Evolutionary conservation across 2,329 filamentous ascomycete genomes (phyloP).

Genomic region (Chaetothyriales sp.): DNA sequence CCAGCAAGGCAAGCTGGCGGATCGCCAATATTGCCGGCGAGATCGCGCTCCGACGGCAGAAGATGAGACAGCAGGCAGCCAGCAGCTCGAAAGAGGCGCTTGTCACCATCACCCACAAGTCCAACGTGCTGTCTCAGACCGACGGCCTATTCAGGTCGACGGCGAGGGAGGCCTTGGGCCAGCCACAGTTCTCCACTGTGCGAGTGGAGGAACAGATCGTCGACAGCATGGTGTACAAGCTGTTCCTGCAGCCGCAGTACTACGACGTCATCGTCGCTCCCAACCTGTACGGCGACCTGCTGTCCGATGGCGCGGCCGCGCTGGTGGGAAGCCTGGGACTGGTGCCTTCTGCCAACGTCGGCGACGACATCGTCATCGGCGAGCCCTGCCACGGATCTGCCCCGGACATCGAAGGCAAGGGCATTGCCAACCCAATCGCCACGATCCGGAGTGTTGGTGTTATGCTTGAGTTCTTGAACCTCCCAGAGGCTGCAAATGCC

Average conservation of each 20-base stretch:
- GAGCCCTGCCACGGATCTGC: constrained; percentile 96
- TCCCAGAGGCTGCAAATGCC: constrained; percentile 71
- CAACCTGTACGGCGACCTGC: constrained; percentile 93
- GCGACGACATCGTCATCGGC: constrained; percentile 85
- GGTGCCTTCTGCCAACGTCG: constrained; percentile 89
- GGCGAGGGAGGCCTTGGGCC: constrained; percentile 57
- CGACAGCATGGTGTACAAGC: constrained; percentile 98
- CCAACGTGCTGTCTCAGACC: constrained; percentile 90
- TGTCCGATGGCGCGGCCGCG: constrained; percentile 88
- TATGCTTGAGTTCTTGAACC: constrained; percentile 91
- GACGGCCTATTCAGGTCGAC: constrained; percentile 88
- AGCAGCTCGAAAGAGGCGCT: constrained; percentile 44
- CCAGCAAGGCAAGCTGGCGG: constrained; percentile 65
- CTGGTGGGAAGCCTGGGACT: constrained; percentile 84
- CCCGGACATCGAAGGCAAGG: constrained; percentile 84
- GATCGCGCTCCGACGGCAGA: constrained; percentile 76
- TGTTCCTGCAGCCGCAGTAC: constrained; percentile 85
- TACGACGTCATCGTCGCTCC: constrained; percentile 98
- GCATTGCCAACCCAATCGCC: constrained; percentile 91
- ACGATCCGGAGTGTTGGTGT: constrained; percentile 80
- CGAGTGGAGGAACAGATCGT: constrained; percentile 93
- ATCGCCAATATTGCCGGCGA: constrained; percentile 91
- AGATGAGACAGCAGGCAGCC: constrained; percentile 49
- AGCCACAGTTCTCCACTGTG: constrained; percentile 49
- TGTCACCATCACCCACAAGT: constrained; percentile 97